Base-by-base conservation (phyloP, 148 eudicot species). In the Mesembryanthemum crystallinum region DNA sequence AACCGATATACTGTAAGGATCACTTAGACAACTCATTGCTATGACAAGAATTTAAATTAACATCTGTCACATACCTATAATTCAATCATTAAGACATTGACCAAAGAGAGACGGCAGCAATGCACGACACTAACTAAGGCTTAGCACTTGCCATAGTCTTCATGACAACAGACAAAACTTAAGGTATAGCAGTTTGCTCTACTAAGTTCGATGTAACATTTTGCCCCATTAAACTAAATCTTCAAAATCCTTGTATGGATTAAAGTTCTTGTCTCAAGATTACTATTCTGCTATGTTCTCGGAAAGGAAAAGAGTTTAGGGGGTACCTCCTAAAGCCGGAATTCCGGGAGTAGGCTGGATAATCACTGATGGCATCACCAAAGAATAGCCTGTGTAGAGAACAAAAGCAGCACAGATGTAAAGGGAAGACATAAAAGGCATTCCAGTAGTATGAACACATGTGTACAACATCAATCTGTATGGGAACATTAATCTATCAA, bases 351-450 rank as follows among this genome's bases (percentile, higher is more conserved):
- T 59, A 23, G 76, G 55, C 47, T 67, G 80, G 69, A 72, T 73
- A 76, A 67, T 60, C 30, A 60, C 74, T 24, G 24, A 76, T 42
- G 80, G 83, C 83, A 81, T 81, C 67, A 67, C 83, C 69, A 67
- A 72, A 14, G 73, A 61, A 81, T 21, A 47, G n/a, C 63, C 72
- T 66, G 63, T 45, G 30, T 30, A 59, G 71, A n/a, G 35, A 51
- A 57, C 35, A 75, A 68, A 59, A 47, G 18, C 20, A 55, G n/a
- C 15, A 67, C 42, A 68, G n/a, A 64, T 30, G 29, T 78, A 65
- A 73, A 29, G 37, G 18, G 29, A 28, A 23, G 9, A 12, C 3
- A 5, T n/a, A 9, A 62, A 32, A n/a, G 43, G 4, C 0, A 20
- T 51, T 35, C 63, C 29, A 29, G 29, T n/a, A 61, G 33, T 25